phyloP scores from a whole-genome alignment of 805 yeast genomes.

The Zygotorulaspora chibaensis region DNA sequence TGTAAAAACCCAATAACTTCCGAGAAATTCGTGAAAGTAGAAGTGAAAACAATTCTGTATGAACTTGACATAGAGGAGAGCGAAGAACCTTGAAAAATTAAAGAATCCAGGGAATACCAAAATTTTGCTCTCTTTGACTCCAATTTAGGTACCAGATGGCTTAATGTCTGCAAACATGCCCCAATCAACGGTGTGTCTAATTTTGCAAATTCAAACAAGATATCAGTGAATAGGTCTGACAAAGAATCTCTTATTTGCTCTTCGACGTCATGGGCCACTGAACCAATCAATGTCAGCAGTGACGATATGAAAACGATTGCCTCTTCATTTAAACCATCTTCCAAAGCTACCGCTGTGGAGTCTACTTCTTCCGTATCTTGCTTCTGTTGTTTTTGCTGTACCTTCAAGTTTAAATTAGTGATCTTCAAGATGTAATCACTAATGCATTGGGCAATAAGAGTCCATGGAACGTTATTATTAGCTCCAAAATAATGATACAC shows the following conservation, averaged over 20 bases:
- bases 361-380: constrained; percentile 30
- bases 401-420: constrained; percentile 28
- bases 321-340: constrained; percentile 71
- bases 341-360: constrained; percentile 35
- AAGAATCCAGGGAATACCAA: constrained; percentile 68
- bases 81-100: constrained; percentile 49
- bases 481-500: constrained; percentile 47
- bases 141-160: constrained; percentile 50
- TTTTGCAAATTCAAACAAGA: constrained; percentile 43
- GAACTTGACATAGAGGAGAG: constrained; percentile 30
- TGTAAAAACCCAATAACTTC: constrained; percentile 60
- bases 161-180: constrained; percentile 51
- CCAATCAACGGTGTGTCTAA: constrained; percentile 50
- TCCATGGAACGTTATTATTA: constrained; percentile 48
- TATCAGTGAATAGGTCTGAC: constrained; percentile 29
- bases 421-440: constrained; percentile 49
- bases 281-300: constrained; percentile 59
- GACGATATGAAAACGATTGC: constrained; percentile 71
- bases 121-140: constrained; percentile 43
- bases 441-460: constrained; percentile 49
- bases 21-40: constrained; percentile 46
- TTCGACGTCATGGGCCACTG: constrained; percentile 40
- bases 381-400: constrained; percentile 26
- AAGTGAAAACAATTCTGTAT: constrained; percentile 42
- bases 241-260: constrained; percentile 22